phyloP scores from a whole-genome alignment of 495 filamentous ascomycete genomes.

The Penicillium goetzii region DNA sequence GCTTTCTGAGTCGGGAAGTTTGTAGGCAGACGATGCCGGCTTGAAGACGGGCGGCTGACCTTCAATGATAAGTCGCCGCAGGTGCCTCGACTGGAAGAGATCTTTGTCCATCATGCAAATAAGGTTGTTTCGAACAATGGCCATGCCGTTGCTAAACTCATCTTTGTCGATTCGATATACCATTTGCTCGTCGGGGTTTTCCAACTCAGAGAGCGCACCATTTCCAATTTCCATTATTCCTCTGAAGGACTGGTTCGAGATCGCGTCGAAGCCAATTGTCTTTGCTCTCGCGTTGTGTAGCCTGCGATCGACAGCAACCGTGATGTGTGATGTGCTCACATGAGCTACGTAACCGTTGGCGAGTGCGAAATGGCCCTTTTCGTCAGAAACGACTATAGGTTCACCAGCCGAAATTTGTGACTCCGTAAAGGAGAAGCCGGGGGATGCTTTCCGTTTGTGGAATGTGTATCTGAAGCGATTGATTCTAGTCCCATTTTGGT shows the following conservation, averaged over 20 bases:
- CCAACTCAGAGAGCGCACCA: slow-evolving; percentile 46
- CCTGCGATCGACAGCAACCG: slow-evolving; percentile 83
- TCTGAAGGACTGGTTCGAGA: slow-evolving; percentile 78
- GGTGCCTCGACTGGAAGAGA: slow-evolving; percentile 68
- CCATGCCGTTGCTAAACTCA: slow-evolving; percentile 98
- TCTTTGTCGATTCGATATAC: slow-evolving; percentile 93
- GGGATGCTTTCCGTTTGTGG: slow-evolving; percentile 60
- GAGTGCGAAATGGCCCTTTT: slow-evolving; percentile 90
- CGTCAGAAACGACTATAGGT: slow-evolving; percentile 94
- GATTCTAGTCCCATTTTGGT: slow-evolving; percentile 72
- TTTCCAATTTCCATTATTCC: slow-evolving; percentile 89
- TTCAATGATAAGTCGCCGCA: slow-evolving; percentile 79
- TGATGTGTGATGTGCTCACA: slow-evolving; percentile 71
- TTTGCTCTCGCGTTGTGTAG: slow-evolving; percentile 84
- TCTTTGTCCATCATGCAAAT: slow-evolving; percentile 87
- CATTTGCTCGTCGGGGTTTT: slow-evolving; percentile 59
- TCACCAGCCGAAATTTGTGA: slow-evolving; percentile 90
- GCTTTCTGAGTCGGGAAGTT: slow-evolving; percentile 49
- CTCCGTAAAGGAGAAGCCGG: slow-evolving; percentile 80
- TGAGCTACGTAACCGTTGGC: slow-evolving; percentile 87
- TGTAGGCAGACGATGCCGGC: slow-evolving; percentile 59
- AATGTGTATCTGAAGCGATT: slow-evolving; percentile 89
- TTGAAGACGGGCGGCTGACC: slow-evolving; percentile 74
- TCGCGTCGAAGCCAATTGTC: slow-evolving; percentile 71
- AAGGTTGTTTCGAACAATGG: slow-evolving; percentile 88